Percentiles rank a stretch among this genome's conserved stretches.
Evolutionary conservation across 2,329 filamentous ascomycete species (phyloP).

Genomic region (Paradendryphiella salina): DNA sequence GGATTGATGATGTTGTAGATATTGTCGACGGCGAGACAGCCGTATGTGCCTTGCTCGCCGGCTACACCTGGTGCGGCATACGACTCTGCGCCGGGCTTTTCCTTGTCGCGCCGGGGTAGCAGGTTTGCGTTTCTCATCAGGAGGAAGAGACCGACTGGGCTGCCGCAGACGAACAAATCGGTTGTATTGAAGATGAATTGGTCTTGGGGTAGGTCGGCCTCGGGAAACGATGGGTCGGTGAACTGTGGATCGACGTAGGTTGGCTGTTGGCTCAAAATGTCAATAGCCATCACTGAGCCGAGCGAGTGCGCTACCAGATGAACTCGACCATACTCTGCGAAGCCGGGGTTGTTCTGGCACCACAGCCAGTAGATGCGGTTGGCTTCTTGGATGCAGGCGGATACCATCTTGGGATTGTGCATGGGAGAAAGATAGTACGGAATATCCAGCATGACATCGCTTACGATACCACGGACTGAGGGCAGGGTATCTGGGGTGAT

Average conservation of each 20-base stretch:
- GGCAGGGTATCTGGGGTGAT: conserved; percentile 91
- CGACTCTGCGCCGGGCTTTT: conserved; percentile 74
- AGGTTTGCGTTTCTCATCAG: conserved; percentile 75
- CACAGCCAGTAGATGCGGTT: conserved; percentile 95
- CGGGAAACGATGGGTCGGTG: conserved; percentile 36
- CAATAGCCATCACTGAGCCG: conserved; percentile 91
- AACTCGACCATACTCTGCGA: conserved; percentile 77
- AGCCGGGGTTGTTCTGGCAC: conserved; percentile 91
- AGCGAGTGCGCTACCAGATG: conserved; percentile 93
- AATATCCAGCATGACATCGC: conserved; percentile 97
- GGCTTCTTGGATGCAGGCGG: conserved; percentile 83
- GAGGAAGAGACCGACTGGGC: conserved; percentile 89
- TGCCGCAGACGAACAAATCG: conserved; percentile 86
- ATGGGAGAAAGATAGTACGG: conserved; percentile 92
- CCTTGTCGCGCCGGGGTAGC: conserved; percentile 72
- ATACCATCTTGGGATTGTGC: conserved; percentile 93
- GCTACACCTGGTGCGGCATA: conserved; percentile 60
- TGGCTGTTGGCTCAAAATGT: conserved; percentile 87
- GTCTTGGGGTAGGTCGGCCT: conserved; percentile 55
- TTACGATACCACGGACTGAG: conserved; percentile 87
- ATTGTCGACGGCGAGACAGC: conserved; percentile 92
- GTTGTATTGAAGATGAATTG: conserved; percentile 89
- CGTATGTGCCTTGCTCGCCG: conserved; percentile 79
- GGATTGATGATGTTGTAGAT: conserved; percentile 89
- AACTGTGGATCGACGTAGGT: conserved; percentile 62